Evolutionary conservation across 2,329 filamentous ascomycete genomes (phyloP).

Genomic region (Phialemoniopsis sp.): DNA sequence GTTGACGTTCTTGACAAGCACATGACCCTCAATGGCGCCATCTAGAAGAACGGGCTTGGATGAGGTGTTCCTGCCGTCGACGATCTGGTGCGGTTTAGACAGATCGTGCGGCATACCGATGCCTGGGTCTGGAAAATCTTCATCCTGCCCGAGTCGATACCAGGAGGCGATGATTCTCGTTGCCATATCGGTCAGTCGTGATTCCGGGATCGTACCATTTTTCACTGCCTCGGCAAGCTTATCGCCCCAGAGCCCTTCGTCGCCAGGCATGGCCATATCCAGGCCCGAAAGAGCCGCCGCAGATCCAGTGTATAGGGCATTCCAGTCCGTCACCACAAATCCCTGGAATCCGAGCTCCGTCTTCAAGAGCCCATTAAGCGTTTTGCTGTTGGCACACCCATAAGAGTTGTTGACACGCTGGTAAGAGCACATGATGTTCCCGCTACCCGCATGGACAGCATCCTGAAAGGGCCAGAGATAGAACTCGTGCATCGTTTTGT

Average conservation of each 20-base stretch:
- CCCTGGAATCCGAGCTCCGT: slow-evolving; percentile 55
- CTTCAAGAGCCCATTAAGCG: slow-evolving; percentile 62
- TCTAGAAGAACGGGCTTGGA: slow-evolving; percentile 38
- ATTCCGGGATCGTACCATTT: slow-evolving; percentile 53
- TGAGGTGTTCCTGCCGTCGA: slow-evolving; percentile 50
- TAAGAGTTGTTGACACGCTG: slow-evolving; percentile 67
- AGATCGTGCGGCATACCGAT: slow-evolving; percentile 47
- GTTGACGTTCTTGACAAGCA: slow-evolving; percentile 59
- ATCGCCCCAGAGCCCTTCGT: slow-evolving; percentile 32
- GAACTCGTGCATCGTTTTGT: slow-evolving; percentile 38
- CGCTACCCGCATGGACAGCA: slow-evolving; percentile 56
- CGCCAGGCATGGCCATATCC: slow-evolving; percentile 66
- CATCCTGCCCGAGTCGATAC: slow-evolving; percentile 51
- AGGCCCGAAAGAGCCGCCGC: slow-evolving; percentile 60
- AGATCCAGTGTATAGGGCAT: slow-evolving; percentile 61
- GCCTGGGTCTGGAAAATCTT: slow-evolving; percentile 39
- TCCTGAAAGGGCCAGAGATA: slow-evolving; percentile 48
- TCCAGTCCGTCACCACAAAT: slow-evolving; percentile 66
- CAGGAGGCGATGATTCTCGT: slow-evolving; percentile 44
- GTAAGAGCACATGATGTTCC: slow-evolving; percentile 57
- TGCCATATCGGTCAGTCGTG: slow-evolving; percentile 36
- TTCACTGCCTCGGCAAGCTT: slow-evolving; percentile 57
- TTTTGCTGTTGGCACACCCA: slow-evolving; percentile 62
- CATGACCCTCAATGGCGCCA: slow-evolving; percentile 60
- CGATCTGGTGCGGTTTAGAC: slow-evolving; percentile 41